Evolutionary conservation across 2,329 filamentous ascomycete species (phyloP).

Genomic region (Penicillium sp.): DNA sequence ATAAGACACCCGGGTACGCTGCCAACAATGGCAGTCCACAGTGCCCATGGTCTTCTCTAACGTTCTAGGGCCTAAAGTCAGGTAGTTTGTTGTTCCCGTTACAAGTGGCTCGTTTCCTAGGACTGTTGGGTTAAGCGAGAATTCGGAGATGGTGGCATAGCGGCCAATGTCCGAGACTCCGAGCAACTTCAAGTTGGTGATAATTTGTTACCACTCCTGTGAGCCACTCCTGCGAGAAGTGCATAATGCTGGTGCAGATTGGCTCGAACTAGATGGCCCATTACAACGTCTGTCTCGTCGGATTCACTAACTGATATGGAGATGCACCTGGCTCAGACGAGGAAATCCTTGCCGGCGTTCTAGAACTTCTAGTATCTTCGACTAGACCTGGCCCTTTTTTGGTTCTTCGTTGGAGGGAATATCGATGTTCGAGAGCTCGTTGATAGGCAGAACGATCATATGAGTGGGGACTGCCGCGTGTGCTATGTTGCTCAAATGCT

Average conservation of each 20-base stretch:
- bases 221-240: slow-evolving; percentile 22
- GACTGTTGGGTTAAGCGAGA: slow-evolving; percentile 23
- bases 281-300: not conserved
- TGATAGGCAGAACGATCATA: slow-evolving; percentile 41
- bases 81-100: slow-evolving; percentile 36
- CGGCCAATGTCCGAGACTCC: slow-evolving; percentile 21
- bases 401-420: slow-evolving; percentile 55
- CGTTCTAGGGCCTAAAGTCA: slow-evolving; percentile 19
- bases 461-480: slow-evolving; percentile 23
- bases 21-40: slow-evolving; percentile 29
- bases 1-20: slow-evolving; percentile 31
- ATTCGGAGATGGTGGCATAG: slow-evolving; percentile 27
- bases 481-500: slow-evolving; percentile 12
- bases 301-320: slow-evolving; percentile 30
- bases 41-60: slow-evolving; percentile 26
- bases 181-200: slow-evolving; percentile 6
- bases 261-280: slow-evolving; percentile 17
- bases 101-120: slow-evolving; percentile 27
- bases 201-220: slow-evolving; percentile 18
- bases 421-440: slow-evolving; percentile 47
- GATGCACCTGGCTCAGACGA: slow-evolving; percentile 30
- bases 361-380: slow-evolving; percentile 18
- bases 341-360: slow-evolving; percentile 25
- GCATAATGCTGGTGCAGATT: slow-evolving; percentile 24
- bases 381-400: slow-evolving; percentile 24